A percentile compares a stretch with the other conserved stretches of the same genome.
phyloP scores from a whole-genome alignment of 2,329 filamentous ascomycete species.

The Fusarium sp. region DNA sequence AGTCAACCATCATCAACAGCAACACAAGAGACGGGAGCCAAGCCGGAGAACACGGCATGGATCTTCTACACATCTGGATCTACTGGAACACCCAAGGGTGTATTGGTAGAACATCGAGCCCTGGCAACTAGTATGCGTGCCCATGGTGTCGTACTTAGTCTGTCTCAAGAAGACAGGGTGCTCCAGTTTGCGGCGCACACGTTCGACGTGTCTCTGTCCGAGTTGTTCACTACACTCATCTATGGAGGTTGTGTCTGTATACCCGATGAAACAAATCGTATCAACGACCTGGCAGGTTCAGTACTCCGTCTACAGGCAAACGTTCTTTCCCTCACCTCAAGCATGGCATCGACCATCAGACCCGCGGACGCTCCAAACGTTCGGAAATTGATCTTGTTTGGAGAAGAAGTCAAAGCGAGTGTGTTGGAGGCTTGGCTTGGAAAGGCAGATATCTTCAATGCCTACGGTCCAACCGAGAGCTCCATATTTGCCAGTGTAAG shows the following conservation, averaged over 20 bases:
- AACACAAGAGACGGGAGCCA: not conserved
- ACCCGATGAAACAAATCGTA: not conserved
- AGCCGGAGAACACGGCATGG: not conserved
- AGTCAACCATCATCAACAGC: not conserved
- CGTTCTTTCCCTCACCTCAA: not conserved
- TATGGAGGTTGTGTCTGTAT: not conserved
- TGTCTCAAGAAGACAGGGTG: not conserved
- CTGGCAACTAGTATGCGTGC: not conserved
- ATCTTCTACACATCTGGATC: slow-evolving; percentile 6
- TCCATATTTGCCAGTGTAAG: slow-evolving; percentile 4
- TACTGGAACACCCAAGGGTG: slow-evolving; percentile 6
- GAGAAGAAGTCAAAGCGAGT: not conserved
- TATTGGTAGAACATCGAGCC: not conserved
- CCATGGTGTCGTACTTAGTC: not conserved
- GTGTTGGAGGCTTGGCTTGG: not conserved
- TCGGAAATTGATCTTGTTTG: not conserved
- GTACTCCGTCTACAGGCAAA: not conserved
- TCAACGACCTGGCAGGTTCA: not conserved
- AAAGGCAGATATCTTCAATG: not conserved
- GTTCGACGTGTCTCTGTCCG: not conserved
- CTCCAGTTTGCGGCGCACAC: not conserved
- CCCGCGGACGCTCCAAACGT: not conserved
- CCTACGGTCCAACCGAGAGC: not conserved
- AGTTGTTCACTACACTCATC: not conserved
- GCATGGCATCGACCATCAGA: not conserved